These are phyloP conservation scores for Rhodamnia argentea DNA, from an alignment of 345 rosid species.

Conservation along the genomic window DNA sequence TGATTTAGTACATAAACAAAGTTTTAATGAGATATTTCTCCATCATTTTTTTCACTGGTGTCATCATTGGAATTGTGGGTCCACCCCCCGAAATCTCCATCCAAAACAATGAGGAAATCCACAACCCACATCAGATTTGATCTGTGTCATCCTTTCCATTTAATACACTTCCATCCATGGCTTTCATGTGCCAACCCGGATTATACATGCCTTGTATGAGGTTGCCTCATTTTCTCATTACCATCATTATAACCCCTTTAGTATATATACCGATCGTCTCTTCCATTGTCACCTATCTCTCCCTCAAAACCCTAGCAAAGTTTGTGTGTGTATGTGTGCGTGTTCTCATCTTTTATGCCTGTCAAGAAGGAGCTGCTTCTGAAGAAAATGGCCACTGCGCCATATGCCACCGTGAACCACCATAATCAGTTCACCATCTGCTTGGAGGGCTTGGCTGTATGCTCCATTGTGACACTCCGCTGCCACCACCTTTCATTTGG, in stretches of 20 bases:
- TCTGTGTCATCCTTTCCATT: not conserved
- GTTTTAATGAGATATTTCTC: not conserved
- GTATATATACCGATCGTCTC: not conserved
- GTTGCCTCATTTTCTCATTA: not conserved
- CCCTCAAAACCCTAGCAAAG: not conserved
- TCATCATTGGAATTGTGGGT: not conserved
- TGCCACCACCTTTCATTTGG: not conserved
- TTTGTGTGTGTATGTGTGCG: not conserved
- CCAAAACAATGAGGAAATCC: not conserved
- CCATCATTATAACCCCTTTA: not conserved
- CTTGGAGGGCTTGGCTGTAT: not conserved
- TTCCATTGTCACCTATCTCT: not conserved
- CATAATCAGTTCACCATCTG: not conserved
- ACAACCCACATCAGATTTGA: not conserved
- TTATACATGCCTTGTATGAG: not conserved
- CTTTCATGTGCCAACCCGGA: not conserved
- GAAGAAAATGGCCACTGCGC: not conserved
- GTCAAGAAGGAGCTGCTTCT: not conserved
- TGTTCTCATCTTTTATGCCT: not conserved
- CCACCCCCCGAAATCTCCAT: not conserved
- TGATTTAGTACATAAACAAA: not conserved
- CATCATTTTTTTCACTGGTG: not conserved
- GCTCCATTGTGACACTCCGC: not conserved
- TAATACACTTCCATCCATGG: not conserved
- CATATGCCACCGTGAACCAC: not conserved